Percentiles rank a stretch among this genome's conserved stretches.
Conservation (phyloP, 2,329 filamentous ascomycete genomes). For the Pseudomassariella vexata region DNA sequence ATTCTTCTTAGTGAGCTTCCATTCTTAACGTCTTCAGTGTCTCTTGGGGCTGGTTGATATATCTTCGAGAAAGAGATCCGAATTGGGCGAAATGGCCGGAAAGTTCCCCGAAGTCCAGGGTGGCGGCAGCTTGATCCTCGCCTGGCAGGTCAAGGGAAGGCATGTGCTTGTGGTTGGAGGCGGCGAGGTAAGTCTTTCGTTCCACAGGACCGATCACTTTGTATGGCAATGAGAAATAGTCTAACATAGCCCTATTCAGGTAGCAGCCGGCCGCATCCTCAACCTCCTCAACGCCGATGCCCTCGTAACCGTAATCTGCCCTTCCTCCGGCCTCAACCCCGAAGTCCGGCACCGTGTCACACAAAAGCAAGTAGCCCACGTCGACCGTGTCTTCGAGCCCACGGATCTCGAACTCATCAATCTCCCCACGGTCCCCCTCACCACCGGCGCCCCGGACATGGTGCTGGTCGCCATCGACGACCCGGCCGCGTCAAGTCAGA, state of each 20-base stretch:
- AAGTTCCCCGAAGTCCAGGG: constrained; percentile 77
- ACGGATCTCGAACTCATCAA: constrained; percentile 69
- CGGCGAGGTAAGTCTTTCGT: constrained; percentile 66
- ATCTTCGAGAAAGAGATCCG: no score
- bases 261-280: constrained; percentile 89
- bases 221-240: no score
- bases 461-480: constrained; percentile 92
- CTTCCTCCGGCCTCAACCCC: constrained; percentile 71
- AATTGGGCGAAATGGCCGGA: no score
- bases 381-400: constrained; percentile 79
- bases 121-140: constrained; percentile 87
- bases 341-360: constrained; percentile 81
- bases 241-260: constrained; percentile 46
- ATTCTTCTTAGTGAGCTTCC: no score
- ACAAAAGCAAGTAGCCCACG: constrained; percentile 68
- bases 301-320: constrained; percentile 78
- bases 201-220: no score
- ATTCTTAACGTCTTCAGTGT: no score
- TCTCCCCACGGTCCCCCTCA: constrained; percentile 4
- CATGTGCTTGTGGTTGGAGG: constrained; percentile 89
- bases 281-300: constrained; percentile 91
- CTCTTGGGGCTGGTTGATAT: no score
- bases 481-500: constrained; percentile 77
- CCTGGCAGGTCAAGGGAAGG: constrained; percentile 91
- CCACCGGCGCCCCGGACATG: constrained; percentile 54